Conservation (phyloP, 805 yeast species). For the Brettanomyces sp. region DNA sequence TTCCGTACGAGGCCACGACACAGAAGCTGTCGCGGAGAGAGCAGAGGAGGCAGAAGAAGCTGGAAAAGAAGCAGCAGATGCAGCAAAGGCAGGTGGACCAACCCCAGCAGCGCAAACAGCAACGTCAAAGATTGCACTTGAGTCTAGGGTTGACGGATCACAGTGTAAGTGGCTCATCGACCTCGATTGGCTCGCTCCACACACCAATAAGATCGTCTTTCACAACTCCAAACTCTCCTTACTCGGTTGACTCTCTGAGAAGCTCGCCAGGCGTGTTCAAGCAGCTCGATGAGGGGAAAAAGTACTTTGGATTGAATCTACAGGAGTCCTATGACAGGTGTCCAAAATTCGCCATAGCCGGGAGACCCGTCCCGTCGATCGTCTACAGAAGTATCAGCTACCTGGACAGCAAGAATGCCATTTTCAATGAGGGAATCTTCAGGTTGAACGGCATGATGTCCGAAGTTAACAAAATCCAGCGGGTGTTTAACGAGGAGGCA, state of each 20-base stretch:
- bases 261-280: conserved; percentile 11
- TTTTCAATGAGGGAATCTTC: conserved; percentile 86
- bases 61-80: too few species aligned
- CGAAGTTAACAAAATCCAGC: conserved; percentile 59
- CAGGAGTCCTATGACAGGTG: conserved; percentile 44
- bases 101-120: too few species aligned
- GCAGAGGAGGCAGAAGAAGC: too few species aligned
- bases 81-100: too few species aligned
- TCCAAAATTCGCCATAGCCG: conserved; percentile 31
- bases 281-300: conserved; percentile 12
- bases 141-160: too few species aligned
- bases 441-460: conserved; percentile 84
- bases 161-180: too few species aligned
- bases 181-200: not conserved
- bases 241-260: conserved; percentile 6
- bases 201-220: too few species aligned
- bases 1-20: conserved; percentile 21
- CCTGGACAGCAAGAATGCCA: conserved; percentile 55
- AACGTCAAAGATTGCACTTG: too few species aligned
- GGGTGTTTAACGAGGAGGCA: conserved; percentile 51
- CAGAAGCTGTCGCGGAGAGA: too few species aligned
- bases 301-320: conserved; percentile 59
- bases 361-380: conserved; percentile 57
- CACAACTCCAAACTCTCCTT: not conserved
- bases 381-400: conserved; percentile 67